Conservation (phyloP, 179 eudicot genomes). For the Spergularia azorica region DNA sequence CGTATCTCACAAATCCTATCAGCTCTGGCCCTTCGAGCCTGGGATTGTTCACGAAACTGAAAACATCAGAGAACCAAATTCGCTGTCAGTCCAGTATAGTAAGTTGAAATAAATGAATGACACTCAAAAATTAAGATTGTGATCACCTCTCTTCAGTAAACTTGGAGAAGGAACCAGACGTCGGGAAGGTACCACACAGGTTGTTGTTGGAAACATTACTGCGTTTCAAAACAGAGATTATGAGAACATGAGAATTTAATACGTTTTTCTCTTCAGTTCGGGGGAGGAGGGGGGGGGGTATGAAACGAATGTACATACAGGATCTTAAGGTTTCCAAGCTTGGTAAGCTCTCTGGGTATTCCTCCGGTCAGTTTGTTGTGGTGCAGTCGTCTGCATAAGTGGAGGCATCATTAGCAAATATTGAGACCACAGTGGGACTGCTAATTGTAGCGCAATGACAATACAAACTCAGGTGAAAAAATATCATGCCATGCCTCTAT, state of each 20-base stretch:
- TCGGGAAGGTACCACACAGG: conserved; percentile 71
- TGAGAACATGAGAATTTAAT: not conserved
- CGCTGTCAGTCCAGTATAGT: not conserved
- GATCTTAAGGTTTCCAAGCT: conserved; percentile 69
- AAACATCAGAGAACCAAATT: not conserved
- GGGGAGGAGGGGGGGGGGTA: not conserved
- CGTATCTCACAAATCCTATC: conserved; percentile 64
- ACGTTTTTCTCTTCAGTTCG: not conserved
- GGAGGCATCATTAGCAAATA: not conserved
- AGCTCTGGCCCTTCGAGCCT: conserved; percentile 75
- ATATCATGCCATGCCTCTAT: not conserved
- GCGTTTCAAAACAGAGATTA: conserved; percentile 16
- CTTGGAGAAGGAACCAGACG: conserved; percentile 62
- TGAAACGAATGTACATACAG: conserved; percentile 35
- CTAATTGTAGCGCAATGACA: too few species aligned
- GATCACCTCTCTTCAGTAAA: conserved; percentile 63
- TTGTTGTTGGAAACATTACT: conserved; percentile 69
- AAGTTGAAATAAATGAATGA: not conserved
- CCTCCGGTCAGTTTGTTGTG: conserved; percentile 65
- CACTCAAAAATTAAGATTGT: not conserved
- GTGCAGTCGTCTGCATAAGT: conserved; percentile 51
- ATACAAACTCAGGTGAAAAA: too few species aligned
- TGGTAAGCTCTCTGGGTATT: conserved; percentile 65
- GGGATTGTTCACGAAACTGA: conserved; percentile 64
- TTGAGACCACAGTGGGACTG: too few species aligned